Evolutionary conservation across 2,329 filamentous ascomycete species (phyloP), one percentile per base, ranked within the genome.

Genomic region (Colletotrichum sp.): DNA sequence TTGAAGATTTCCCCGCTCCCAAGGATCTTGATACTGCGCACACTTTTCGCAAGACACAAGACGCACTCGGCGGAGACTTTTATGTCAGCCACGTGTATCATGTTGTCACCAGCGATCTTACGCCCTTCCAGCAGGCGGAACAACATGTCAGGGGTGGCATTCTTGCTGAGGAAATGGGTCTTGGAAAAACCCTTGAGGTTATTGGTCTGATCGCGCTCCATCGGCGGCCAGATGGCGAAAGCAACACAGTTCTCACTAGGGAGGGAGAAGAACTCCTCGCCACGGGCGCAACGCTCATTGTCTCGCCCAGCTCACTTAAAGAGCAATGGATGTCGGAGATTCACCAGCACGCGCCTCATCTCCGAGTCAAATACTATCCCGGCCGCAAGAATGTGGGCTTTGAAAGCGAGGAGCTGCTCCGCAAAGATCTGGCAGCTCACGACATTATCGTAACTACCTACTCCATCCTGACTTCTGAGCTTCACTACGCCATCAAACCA

Each of bases 141-240:
- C 81, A 82, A n/a, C 78, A 79, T 1, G 74, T 91, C 13, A 88
- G 84, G 62, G 91, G 92, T 15, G 94, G 94, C 1, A 93, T 95
- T 64, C 85, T 96, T 7, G 92, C 94, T 0, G 95, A 96, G 81
- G 95, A 96, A 83, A 96, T 96, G 95, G 95, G 95, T 0, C 86
- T 96, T 2, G 95, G 95, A 2, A 96, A 96, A 83, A 96, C 95
- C 0, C 87, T 96, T 5, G 95, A 96, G 84, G 88, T 95, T 3
- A 91, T 96, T 60, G 90, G 93, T 6, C 86, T 96, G 13, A 90
- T 96, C n/a, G 86, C 91, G 9, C 85, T 94, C 28, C 92, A 96
- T 81, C 86, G 83, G 52, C 89, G 90, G 8, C 34, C 81, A 79
- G 18, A 66, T 72, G 28, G 48, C 8, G 66, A 74, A 13, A 22